These are phyloP conservation scores for Candida sp. DNA, from an alignment of 1,139 yeast species.

Conservation along the genomic window DNA sequence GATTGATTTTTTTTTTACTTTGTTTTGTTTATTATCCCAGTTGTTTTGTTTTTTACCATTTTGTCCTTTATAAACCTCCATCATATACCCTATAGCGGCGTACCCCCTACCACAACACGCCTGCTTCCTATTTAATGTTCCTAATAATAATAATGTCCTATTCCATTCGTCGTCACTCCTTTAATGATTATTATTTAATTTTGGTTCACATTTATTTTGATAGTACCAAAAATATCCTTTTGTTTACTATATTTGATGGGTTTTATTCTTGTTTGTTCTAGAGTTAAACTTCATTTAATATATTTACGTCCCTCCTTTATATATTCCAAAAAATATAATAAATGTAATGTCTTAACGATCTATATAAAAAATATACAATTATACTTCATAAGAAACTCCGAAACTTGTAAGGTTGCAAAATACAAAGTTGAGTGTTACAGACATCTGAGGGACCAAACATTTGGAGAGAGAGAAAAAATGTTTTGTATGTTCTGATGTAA, in stretches of 20 bases:
- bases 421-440: not conserved
- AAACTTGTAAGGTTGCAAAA: not conserved
- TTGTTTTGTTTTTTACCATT: not conserved
- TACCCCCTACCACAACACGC: too few species aligned
- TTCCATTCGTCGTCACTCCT: slow-evolving; percentile 6
- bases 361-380: slow-evolving; percentile 1
- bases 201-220: slow-evolving; percentile 5
- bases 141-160: slow-evolving; percentile 6
- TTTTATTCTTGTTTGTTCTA: slow-evolving; percentile 5
- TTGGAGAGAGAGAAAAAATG: not conserved
- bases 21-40: not conserved
- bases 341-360: slow-evolving; percentile 8
- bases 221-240: not conserved
- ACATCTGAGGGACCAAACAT: not conserved
- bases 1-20: not conserved
- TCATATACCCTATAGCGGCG: not conserved
- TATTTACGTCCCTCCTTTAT: slow-evolving; percentile 8
- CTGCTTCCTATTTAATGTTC: slow-evolving; percentile 1
- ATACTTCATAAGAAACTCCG: not conserved
- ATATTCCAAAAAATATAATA: slow-evolving; percentile 6
- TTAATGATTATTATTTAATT: slow-evolving; percentile 7
- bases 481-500: not conserved
- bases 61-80: not conserved
- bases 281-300: slow-evolving; percentile 8
- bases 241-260: slow-evolving; percentile 6